Percentiles rank a stretch among this genome's conserved stretches.
Conservation (phyloP, 2,329 filamentous ascomycete genomes). For the Microcyclosporella mali region DNA sequence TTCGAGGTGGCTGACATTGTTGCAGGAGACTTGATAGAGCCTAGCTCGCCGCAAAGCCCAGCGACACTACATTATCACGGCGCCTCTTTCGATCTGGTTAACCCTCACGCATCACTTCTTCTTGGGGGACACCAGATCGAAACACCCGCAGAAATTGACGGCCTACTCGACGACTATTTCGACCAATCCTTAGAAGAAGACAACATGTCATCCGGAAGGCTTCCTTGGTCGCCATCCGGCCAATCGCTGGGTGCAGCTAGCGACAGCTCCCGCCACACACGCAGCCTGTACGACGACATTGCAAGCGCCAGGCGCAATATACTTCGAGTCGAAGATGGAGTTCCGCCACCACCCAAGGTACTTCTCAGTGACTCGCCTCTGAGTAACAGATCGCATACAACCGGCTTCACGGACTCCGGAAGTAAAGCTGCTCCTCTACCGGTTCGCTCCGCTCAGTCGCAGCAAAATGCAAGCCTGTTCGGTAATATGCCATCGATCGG, state of each 20-base stretch:
- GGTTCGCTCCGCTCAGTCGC: too few species aligned
- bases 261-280: constrained; percentile 14
- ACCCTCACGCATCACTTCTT: constrained; percentile 31
- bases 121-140: constrained; percentile 24
- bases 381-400: neutral
- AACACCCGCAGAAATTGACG: constrained; percentile 31
- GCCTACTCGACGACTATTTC: constrained; percentile 30
- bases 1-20: constrained; percentile 9
- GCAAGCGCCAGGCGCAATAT: constrained; percentile 26
- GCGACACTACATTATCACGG: constrained; percentile 29
- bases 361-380: constrained; percentile 6
- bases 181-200: constrained; percentile 8
- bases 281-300: constrained; percentile 24
- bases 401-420: too few species aligned
- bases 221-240: constrained; percentile 16
- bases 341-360: constrained; percentile 9
- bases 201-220: constrained; percentile 6
- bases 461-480: too few species aligned
- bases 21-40: constrained; percentile 17
- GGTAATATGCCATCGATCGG: too few species aligned
- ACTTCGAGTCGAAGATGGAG: constrained; percentile 15
- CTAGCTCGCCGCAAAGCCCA: constrained; percentile 19
- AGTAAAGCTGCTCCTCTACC: too few species aligned
- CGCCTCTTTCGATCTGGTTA: constrained; percentile 31
- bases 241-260: constrained; percentile 9